Evolutionary conservation across 257 asterid species (phyloP).

Genomic region (Anisodus tanguticus): DNA sequence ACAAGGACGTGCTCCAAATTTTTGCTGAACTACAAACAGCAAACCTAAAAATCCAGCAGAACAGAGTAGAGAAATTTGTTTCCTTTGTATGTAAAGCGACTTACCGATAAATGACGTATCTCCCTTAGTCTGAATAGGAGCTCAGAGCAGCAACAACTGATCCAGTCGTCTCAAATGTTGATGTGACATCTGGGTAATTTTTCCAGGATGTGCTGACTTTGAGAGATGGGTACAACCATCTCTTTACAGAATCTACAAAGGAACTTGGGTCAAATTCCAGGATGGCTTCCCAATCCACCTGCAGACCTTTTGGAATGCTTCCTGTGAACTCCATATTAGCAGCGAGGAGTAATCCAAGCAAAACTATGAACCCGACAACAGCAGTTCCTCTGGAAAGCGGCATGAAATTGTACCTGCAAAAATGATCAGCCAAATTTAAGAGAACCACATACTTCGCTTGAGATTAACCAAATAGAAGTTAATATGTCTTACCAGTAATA

Average conservation of each 20-base stretch:
- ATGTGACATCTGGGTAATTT: conserved; percentile 84
- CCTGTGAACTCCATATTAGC: conserved; percentile 97
- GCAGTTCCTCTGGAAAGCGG: conserved; percentile 85
- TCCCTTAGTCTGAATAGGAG: conserved; percentile 66
- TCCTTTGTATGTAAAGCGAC: not conserved
- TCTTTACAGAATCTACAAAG: conserved; percentile 62
- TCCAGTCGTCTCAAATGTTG: conserved; percentile 90
- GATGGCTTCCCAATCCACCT: conserved; percentile 98
- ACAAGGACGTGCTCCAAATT: not conserved
- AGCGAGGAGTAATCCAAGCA: conserved; percentile 88
- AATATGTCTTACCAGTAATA: conserved; percentile 74
- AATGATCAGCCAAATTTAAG: conserved; percentile 30
- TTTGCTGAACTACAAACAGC: conserved; percentile 19
- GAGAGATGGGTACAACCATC: conserved; percentile 86
- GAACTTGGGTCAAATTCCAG: conserved; percentile 66
- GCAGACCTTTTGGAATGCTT: conserved; percentile 83
- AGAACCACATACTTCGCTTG: conserved; percentile 12
- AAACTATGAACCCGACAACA: conserved; percentile 75
- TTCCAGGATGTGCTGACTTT: conserved; percentile 89
- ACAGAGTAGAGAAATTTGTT: not conserved
- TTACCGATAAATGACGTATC: conserved; percentile 12
- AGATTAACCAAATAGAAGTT: not conserved
- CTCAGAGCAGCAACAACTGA: conserved; percentile 88
- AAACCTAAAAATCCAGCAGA: conserved; percentile 11
- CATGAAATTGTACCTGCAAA: conserved; percentile 86